These are phyloP conservation scores for Cryphonectria nitschkei DNA, from an alignment of 2,329 filamentous ascomycete genomes.

Conservation along the genomic window DNA sequence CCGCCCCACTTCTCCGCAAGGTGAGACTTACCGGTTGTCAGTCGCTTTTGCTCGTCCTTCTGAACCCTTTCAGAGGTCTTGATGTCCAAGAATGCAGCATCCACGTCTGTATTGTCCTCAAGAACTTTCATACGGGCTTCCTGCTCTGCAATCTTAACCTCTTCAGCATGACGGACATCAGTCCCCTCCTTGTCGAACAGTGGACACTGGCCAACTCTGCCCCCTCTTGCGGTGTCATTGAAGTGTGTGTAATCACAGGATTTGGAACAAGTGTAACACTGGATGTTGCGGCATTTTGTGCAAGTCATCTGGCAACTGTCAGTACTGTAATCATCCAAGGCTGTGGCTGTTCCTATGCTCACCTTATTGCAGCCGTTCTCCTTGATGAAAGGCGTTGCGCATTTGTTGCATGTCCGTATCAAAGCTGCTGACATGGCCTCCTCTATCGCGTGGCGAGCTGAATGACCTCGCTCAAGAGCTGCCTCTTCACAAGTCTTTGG, in stretches of 20 bases:
- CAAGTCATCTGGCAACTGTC: conserved; percentile 81
- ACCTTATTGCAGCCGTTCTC: conserved; percentile 58
- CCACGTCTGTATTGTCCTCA: conserved; percentile 63
- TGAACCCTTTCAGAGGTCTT: conserved; percentile 58
- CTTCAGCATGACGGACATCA: conserved; percentile 63
- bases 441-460: conserved; percentile 70
- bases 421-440: conserved; percentile 83
- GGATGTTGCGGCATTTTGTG: conserved; percentile 57
- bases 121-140: conserved; percentile 58
- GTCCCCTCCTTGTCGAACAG: conserved; percentile 63
- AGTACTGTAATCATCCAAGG: not conserved
- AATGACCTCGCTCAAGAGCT: conserved; percentile 60
- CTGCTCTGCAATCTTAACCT: conserved; percentile 65
- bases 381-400: conserved; percentile 74
- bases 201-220: conserved; percentile 61
- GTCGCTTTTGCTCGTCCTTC: conserved; percentile 44
- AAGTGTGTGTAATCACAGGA: conserved; percentile 74
- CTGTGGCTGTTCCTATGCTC: not conserved
- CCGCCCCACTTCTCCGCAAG: not conserved
- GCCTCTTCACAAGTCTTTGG: conserved; percentile 73
- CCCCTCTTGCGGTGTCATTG: conserved; percentile 52
- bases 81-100: conserved; percentile 60
- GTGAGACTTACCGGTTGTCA: conserved; percentile 8
- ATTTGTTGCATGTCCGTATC: conserved; percentile 75
- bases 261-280: conserved; percentile 74